Evolutionary conservation across 306 rosid species (phyloP).

Genomic region (Trifolium fragiferum): DNA sequence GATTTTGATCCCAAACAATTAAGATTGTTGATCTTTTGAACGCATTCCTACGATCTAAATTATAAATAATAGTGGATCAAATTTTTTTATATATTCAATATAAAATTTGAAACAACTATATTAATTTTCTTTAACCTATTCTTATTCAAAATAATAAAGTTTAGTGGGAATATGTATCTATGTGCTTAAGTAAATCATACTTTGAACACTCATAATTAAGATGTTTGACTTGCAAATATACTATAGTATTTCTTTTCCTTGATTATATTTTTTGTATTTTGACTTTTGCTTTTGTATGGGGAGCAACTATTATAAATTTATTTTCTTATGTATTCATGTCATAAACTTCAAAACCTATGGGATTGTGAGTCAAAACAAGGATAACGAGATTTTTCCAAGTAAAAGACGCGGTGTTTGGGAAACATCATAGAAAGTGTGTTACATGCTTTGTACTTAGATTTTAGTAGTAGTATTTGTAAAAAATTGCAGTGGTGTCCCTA

Average conservation of each 20-base stretch:
- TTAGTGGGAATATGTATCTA: too few species aligned
- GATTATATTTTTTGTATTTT: too few species aligned
- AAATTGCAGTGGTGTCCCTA: neutral
- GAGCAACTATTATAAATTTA: neutral
- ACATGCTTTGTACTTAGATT: neutral
- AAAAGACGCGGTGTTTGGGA: slow-evolving; percentile 46
- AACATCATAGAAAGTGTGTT: slow-evolving; percentile 21
- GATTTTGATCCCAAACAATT: too few species aligned
- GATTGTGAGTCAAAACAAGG: slow-evolving; percentile 48
- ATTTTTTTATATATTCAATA: too few species aligned
- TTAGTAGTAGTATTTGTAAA: neutral
- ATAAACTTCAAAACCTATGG: neutral
- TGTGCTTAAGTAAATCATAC: too few species aligned
- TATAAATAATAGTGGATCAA: too few species aligned
- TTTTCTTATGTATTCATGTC: neutral
- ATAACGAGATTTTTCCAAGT: slow-evolving; percentile 32
- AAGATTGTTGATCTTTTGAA: too few species aligned
- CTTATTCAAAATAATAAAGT: too few species aligned
- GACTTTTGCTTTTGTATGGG: neutral
- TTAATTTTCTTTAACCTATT: too few species aligned
- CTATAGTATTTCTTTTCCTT: too few species aligned
- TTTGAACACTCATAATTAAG: neutral
- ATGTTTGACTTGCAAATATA: neutral
- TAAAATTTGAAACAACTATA: too few species aligned
- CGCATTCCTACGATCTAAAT: too few species aligned